Evolutionary conservation across 371 early-diverging fungal genomes (phyloP), one percentile per base, ranked within the genome.

Genomic region (Syncephalis plumigaleata): DNA sequence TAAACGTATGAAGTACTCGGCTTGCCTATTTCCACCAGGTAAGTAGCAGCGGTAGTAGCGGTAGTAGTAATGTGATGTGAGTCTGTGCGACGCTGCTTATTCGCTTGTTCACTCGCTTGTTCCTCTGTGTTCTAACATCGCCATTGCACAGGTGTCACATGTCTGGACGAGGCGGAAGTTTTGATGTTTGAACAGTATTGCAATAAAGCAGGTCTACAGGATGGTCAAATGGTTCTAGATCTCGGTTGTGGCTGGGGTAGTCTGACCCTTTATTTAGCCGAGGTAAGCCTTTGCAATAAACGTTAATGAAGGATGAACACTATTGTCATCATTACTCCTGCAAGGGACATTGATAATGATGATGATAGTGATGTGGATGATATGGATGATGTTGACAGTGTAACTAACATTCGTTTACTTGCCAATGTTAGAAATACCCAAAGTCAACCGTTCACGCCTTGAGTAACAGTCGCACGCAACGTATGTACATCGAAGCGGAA

Each of bases 211-310:
- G 53, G 50, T 9, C 3, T 77, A 15, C 31, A 48, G 22, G 75
- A 77, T 52, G 78, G 78, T 15, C 54, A 60, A 64, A 11, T 47
- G 1, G 59, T 76, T 21, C 45, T 76, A 37, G 77, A 76, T 53
- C 51, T 76, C 17, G 77, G 77, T 3, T 76, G 77, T 49, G 77
- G 77, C 8, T 74, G 74, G 76, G 74, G 73, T 4, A 59, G 61
- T 42, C 49, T 70, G 40, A 53, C 60, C 8, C 59, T 75, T 15
- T 72, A 53, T 47, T 52, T 71, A 40, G 69, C 68, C 36, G 60
- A 71, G 56, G 61, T 64, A 31, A 11, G 31, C 4, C 31, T 31
- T 7, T 31, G 11, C 11, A 31, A 7, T 7, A 11, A 11, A 4
- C 31, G 4, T 7, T 31, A 31, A 7, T 11, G 7, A 31, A 7